These are phyloP conservation scores for Helenozyma baotianmanensis DNA, from an alignment of 805 yeast genomes.

Conservation along the genomic window DNA sequence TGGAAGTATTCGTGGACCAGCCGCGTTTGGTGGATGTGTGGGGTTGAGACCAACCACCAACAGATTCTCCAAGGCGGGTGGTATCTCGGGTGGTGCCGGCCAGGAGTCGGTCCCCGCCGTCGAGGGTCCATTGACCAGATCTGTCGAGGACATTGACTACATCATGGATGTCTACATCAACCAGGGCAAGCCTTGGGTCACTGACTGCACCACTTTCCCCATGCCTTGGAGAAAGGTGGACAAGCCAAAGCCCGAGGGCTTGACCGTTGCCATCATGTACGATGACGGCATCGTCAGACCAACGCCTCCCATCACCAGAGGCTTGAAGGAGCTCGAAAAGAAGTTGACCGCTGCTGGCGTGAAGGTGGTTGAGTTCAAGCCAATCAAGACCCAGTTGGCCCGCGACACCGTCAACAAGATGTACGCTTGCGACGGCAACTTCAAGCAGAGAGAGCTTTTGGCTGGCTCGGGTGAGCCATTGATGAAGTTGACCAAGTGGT, in stretches of 20 bases:
- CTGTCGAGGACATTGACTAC: slow-evolving; percentile 61
- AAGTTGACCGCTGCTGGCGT: slow-evolving; percentile 58
- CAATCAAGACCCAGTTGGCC: slow-evolving; percentile 55
- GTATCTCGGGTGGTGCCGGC: slow-evolving; percentile 54
- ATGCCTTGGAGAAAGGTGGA: slow-evolving; percentile 50
- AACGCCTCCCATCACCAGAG: slow-evolving; percentile 57
- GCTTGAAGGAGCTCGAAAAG: slow-evolving; percentile 47
- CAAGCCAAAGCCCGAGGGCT: slow-evolving; percentile 31
- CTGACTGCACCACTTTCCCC: slow-evolving; percentile 45
- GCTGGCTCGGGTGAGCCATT: slow-evolving; percentile 67
- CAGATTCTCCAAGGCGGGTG: slow-evolving; percentile 42
- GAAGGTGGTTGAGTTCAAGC: slow-evolving; percentile 50
- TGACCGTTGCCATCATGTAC: slow-evolving; percentile 59
- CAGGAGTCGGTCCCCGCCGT: slow-evolving; percentile 64
- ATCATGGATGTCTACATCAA: slow-evolving; percentile 62
- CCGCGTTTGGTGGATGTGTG: slow-evolving; percentile 57
- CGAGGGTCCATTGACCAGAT: slow-evolving; percentile 63
- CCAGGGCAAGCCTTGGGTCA: slow-evolving; percentile 60
- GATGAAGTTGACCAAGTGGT: slow-evolving; percentile 58
- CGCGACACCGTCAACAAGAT: slow-evolving; percentile 53
- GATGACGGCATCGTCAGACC: slow-evolving; percentile 66
- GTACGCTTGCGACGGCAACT: slow-evolving; percentile 68
- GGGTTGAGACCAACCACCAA: slow-evolving; percentile 63
- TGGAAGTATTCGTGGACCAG: slow-evolving; percentile 65
- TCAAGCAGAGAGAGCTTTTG: slow-evolving; percentile 47